phyloP scores from a whole-genome alignment of 1,284 basidiomycete species.

The Pseudozyma hubeiensis region DNA sequence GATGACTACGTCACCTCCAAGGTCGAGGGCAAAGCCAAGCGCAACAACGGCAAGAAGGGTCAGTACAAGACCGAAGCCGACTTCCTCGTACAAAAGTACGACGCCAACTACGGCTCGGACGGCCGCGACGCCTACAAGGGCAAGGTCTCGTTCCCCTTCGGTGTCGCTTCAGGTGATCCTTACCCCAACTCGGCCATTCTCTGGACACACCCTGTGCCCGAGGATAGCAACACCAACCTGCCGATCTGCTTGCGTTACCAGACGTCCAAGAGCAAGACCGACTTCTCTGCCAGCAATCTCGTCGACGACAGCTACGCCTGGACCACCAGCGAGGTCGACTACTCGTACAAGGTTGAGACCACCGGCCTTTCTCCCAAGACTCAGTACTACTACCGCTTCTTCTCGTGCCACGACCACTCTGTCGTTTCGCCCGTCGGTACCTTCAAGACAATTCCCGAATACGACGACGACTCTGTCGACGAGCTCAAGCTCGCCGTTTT shows the following conservation, averaged over 20 bases:
- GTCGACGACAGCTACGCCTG: constrained; percentile 73
- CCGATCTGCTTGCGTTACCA: constrained; percentile 75
- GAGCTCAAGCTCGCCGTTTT: constrained; percentile 75
- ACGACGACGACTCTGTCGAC: constrained; percentile 68
- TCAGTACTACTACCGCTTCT: constrained; percentile 76
- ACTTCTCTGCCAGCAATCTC: constrained; percentile 60
- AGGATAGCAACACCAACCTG: constrained; percentile 69
- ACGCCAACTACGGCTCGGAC: constrained; percentile 37
- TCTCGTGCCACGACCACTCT: constrained; percentile 70
- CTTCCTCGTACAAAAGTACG: constrained; percentile 51
- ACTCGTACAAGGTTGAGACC: constrained; percentile 75
- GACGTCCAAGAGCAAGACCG: constrained; percentile 67
- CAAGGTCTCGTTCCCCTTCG: constrained; percentile 58
- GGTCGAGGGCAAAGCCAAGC: constrained; percentile 40
- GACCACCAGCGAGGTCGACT: constrained; percentile 77
- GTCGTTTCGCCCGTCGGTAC: constrained; percentile 70
- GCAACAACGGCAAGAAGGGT: constrained; percentile 28
- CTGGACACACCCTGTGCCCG: constrained; percentile 72
- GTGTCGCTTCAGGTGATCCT: constrained; percentile 75
- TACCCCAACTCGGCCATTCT: constrained; percentile 75
- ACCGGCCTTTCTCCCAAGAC: constrained; percentile 73
- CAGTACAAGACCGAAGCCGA: constrained; percentile 44
- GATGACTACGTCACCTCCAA: constrained; percentile 35
- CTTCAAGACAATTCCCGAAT: constrained; percentile 71
- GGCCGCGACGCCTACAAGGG: constrained; percentile 58